Percentiles rank a stretch among this genome's conserved stretches.
These are phyloP conservation scores for Gracilariopsis chorda DNA, from an alignment of 23 red algal genomes.

Conservation along the genomic window DNA sequence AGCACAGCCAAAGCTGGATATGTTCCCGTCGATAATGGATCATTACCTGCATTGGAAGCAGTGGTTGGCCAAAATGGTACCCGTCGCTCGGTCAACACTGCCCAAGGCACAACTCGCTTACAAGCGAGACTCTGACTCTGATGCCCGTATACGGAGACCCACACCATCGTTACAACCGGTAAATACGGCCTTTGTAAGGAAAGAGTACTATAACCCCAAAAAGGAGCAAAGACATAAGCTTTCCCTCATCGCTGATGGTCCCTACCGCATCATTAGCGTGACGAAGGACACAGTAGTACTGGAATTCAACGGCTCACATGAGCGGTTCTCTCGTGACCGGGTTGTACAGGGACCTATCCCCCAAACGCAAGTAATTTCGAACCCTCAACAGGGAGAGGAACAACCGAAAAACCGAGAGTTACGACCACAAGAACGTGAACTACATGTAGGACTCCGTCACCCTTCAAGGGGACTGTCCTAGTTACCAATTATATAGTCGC, in stretches of 20 bases:
- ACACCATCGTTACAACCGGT: background rate
- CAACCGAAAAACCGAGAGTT: too few species aligned
- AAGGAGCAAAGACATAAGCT: background rate
- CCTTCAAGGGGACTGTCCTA: too few species aligned
- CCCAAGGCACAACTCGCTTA: background rate
- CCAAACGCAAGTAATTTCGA: background rate
- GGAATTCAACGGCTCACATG: background rate
- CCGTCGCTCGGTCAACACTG: background rate
- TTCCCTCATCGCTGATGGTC: slow-evolving; percentile 11
- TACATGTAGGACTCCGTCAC: too few species aligned
- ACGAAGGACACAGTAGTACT: background rate
- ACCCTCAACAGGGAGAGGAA: too few species aligned
- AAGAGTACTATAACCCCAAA: background rate
- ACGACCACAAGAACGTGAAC: too few species aligned
- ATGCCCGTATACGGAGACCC: background rate
- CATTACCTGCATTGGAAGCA: background rate
- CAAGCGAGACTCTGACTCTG: background rate
- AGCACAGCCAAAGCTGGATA: background rate
- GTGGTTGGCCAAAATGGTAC: background rate
- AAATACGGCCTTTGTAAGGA: background rate
- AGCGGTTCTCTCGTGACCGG: background rate
- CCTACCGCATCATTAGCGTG: background rate
- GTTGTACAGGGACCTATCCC: background rate
- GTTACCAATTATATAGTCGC: too few species aligned
- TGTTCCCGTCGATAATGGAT: background rate